Percentiles rank a stretch among this genome's conserved stretches.
Conservation (phyloP, 2,329 filamentous ascomycete species). For the Colletotrichum tropicale region DNA sequence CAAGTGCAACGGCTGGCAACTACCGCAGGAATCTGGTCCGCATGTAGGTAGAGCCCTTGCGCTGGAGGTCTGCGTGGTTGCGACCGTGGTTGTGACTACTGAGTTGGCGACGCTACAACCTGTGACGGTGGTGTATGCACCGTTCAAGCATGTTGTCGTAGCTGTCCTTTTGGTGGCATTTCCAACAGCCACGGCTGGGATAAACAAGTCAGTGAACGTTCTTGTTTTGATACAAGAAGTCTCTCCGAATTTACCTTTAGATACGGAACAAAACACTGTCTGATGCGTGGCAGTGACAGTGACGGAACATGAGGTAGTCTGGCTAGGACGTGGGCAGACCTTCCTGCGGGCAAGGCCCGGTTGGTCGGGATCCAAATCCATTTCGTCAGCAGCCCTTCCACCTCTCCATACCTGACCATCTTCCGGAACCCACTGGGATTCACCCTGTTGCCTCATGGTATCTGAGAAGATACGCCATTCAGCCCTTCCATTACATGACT, state of each 20-base stretch:
- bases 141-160: neutral
- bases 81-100: neutral
- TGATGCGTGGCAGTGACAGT: slow-evolving; percentile 13
- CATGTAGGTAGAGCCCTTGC: neutral
- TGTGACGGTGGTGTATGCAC: neutral
- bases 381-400: neutral
- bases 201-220: neutral
- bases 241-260: neutral
- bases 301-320: neutral
- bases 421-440: neutral
- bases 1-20: neutral
- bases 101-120: slow-evolving; percentile 7
- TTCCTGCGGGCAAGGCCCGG: neutral
- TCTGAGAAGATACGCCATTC: neutral
- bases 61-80: neutral
- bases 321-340: neutral
- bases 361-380: neutral
- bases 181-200: neutral
- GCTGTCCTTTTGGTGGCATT: neutral
- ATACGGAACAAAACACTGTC: slow-evolving; percentile 9
- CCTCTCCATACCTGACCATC: neutral
- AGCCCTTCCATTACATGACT: neutral
- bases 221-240: neutral
- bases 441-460: neutral
- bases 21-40: neutral